Conservation (phyloP, 2,329 filamentous ascomycete genomes). For the Cercospora beticola region DNA sequence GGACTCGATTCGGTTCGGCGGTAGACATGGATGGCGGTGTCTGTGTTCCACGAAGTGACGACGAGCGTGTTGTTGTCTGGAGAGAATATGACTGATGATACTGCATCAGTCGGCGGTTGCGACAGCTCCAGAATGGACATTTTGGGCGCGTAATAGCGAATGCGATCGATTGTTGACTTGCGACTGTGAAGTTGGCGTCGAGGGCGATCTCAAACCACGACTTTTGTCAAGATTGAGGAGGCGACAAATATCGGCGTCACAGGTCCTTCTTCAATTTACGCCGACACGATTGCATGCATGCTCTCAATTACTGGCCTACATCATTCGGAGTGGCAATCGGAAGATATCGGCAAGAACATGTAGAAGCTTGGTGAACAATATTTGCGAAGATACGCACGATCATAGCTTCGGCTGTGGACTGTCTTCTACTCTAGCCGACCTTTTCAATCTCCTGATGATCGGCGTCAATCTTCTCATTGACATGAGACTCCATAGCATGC, state of each 20-base stretch:
- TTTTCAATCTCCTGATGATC: slow-evolving; percentile 5
- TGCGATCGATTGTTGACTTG: slow-evolving; percentile 4
- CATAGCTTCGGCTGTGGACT: no score
- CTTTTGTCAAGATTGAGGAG: not conserved
- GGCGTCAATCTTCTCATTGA: slow-evolving; percentile 1
- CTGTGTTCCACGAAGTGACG: slow-evolving; percentile 85
- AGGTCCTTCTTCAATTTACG: not conserved
- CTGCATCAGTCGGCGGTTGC: slow-evolving; percentile 79
- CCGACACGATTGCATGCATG: not conserved
- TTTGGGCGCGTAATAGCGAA: not conserved
- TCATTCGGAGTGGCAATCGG: not conserved
- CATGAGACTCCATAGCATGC: slow-evolving; percentile 11
- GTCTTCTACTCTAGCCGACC: not conserved
- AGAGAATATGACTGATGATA: slow-evolving; percentile 84
- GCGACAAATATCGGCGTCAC: not conserved
- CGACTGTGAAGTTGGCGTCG: not conserved
- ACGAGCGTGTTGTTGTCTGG: slow-evolving; percentile 74
- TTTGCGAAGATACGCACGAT: not conserved
- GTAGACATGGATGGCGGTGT: slow-evolving; percentile 81
- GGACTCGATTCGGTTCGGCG: slow-evolving; percentile 45
- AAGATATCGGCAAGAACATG: not conserved
- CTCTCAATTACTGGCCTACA: not conserved
- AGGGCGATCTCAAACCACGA: not conserved
- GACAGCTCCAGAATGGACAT: slow-evolving; percentile 59
- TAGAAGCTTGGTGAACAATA: not conserved